A percentile compares a stretch with the other conserved stretches of the same genome.
These are phyloP conservation scores for Oryza nivara DNA, from an alignment of 176 grass and related monocot genomes.

Conservation along the genomic window DNA sequence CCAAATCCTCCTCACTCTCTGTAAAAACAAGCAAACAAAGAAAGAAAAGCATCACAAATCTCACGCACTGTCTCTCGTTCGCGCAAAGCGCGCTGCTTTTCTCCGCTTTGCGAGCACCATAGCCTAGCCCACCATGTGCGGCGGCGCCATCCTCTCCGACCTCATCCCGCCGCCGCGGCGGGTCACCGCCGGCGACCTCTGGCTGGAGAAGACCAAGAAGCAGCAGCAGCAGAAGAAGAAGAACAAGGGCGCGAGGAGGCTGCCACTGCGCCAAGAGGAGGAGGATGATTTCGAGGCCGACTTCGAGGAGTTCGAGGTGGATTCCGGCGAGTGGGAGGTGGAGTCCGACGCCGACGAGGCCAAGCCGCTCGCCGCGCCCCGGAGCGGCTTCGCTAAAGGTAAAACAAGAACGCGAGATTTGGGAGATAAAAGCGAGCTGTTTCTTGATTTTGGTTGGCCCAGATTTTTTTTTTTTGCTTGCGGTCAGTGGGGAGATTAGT, in stretches of 20 bases:
- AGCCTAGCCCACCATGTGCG: slow-evolving; percentile 63
- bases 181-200: slow-evolving; percentile 54
- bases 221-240: background rate
- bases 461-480: background rate
- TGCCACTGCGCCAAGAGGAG: background rate
- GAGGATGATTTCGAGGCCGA: slow-evolving; percentile 44
- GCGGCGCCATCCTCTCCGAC: slow-evolving; percentile 72
- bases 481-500: background rate
- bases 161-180: slow-evolving; percentile 54
- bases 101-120: background rate
- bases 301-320: slow-evolving; percentile 41
- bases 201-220: slow-evolving; percentile 47
- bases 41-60: background rate
- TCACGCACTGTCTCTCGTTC: background rate
- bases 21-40: background rate
- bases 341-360: slow-evolving; percentile 52
- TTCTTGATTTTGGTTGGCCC: background rate
- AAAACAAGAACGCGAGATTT: background rate
- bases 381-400: slow-evolving; percentile 40
- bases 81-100: background rate
- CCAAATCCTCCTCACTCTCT: background rate
- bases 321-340: slow-evolving; percentile 59
- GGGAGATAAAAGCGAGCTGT: background rate
- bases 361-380: slow-evolving; percentile 35
- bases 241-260: background rate